phyloP scores from a whole-genome alignment of 2,329 filamentous ascomycete species.

The Alternaria angustiovoidea region DNA sequence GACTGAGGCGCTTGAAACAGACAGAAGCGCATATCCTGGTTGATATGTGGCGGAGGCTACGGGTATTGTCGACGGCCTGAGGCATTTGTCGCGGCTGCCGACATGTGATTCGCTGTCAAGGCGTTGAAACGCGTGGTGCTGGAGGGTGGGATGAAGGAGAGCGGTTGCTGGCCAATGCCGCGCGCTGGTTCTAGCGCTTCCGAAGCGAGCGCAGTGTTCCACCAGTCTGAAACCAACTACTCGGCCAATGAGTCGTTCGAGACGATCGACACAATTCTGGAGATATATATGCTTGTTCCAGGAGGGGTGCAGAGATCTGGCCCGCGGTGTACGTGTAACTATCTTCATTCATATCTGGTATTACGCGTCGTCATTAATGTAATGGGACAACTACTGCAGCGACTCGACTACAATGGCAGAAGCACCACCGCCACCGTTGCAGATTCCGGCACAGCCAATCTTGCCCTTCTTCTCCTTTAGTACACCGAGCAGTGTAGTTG shows the following conservation, averaged over 20 bases:
- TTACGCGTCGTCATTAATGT: conserved; percentile 14
- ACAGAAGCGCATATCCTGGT: conserved; percentile 21
- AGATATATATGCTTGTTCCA: not conserved
- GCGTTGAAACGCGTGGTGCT: conserved; percentile 28
- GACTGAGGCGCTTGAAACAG: conserved; percentile 37
- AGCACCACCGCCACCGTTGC: conserved; percentile 96
- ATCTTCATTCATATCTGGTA: conserved; percentile 12
- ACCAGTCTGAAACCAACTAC: conserved; percentile 19
- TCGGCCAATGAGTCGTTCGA: conserved; percentile 11
- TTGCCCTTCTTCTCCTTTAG: conserved; percentile 90
- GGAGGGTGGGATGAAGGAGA: conserved; percentile 17
- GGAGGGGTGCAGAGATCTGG: not conserved
- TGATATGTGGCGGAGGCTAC: conserved; percentile 19
- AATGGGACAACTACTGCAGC: conserved; percentile 38
- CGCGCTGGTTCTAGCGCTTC: conserved; percentile 17
- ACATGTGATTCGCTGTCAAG: conserved; percentile 20
- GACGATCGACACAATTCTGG: not conserved
- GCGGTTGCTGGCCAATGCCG: conserved; percentile 21
- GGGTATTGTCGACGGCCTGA: conserved; percentile 13
- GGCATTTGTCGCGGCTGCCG: conserved; percentile 9
- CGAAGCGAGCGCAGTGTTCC: conserved; percentile 15
- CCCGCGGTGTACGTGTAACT: not conserved
- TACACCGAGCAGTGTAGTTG: conserved; percentile 88
- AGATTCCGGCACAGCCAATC: conserved; percentile 93
- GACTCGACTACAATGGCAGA: conserved; percentile 90